Evolutionary conservation across 352 stramenopile genomes (phyloP).

Genomic region (Pythium aristosporum): DNA sequence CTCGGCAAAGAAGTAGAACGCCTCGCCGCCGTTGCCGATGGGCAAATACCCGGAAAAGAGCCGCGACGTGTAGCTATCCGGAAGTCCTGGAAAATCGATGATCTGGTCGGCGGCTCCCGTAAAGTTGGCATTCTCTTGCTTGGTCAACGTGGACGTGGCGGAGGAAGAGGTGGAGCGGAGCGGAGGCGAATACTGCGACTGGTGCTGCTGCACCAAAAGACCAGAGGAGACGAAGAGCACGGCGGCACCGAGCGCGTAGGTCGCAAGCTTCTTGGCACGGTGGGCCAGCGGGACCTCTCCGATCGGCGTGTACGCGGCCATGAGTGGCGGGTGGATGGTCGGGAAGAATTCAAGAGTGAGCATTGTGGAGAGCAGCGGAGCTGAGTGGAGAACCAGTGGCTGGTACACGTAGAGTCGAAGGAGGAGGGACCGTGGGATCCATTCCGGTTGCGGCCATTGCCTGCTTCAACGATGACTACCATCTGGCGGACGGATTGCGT

Average conservation of each 20-base stretch:
- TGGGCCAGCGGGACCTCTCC: background rate
- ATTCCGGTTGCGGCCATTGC: background rate
- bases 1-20: slow-evolving; percentile 70
- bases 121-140: no score
- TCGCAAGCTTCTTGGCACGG: background rate
- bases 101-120: no score
- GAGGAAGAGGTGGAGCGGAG: no score
- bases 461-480: background rate
- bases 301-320: background rate
- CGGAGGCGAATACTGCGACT: no score
- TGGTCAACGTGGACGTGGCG: no score
- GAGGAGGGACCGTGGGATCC: background rate
- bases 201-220: background rate
- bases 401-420: background rate
- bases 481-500: background rate
- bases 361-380: background rate
- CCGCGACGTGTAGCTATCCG: slow-evolving; percentile 44
- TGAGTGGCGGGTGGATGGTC: background rate
- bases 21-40: slow-evolving; percentile 49
- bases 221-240: background rate
- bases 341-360: background rate
- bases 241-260: background rate
- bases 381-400: background rate
- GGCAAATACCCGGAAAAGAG: slow-evolving; percentile 64
- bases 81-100: no score